These are phyloP conservation scores for Suillus brevipes DNA, from an alignment of 768 basidiomycete species.

Conservation along the genomic window DNA sequence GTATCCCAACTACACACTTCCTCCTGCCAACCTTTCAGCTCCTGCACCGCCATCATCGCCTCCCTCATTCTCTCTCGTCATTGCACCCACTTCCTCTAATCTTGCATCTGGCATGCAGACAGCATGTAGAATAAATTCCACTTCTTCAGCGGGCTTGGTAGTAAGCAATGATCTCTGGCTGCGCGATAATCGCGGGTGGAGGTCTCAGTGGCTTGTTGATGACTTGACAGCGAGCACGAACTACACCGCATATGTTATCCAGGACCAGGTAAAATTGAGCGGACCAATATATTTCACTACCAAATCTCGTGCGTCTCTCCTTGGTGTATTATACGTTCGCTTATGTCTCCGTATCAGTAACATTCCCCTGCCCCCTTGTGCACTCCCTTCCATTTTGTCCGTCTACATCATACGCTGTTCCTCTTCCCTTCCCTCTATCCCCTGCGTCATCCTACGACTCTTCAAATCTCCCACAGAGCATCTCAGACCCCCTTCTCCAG, in stretches of 20 bases:
- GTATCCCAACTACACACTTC: conserved; percentile 79
- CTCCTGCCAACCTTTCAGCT: conserved; percentile 50
- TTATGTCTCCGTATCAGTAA: conserved; percentile 38
- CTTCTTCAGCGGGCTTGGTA: conserved; percentile 39
- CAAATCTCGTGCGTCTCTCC: conserved; percentile 46
- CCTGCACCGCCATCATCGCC: conserved; percentile 42
- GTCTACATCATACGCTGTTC: conserved; percentile 63
- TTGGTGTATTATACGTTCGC: neutral
- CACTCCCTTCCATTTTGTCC: conserved; percentile 78
- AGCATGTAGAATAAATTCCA: conserved; percentile 54
- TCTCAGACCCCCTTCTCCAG: conserved; percentile 53
- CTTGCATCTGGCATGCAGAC: conserved; percentile 51
- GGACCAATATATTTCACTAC: conserved; percentile 73
- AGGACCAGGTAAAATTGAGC: conserved; percentile 55
- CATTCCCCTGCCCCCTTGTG: conserved; percentile 69
- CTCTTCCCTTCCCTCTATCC: conserved; percentile 53
- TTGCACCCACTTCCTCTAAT: conserved; percentile 49
- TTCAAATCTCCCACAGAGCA: conserved; percentile 46
- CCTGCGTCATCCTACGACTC: conserved; percentile 47
- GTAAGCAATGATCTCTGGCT: conserved; percentile 56
- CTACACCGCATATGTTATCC: conserved; percentile 72
- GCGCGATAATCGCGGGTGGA: conserved; percentile 57
- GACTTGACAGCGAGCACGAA: conserved; percentile 66
- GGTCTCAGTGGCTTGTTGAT: conserved; percentile 66
- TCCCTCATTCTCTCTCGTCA: conserved; percentile 54